Conservation (phyloP, 306 rosid species). For the Parietaria judaica region DNA sequence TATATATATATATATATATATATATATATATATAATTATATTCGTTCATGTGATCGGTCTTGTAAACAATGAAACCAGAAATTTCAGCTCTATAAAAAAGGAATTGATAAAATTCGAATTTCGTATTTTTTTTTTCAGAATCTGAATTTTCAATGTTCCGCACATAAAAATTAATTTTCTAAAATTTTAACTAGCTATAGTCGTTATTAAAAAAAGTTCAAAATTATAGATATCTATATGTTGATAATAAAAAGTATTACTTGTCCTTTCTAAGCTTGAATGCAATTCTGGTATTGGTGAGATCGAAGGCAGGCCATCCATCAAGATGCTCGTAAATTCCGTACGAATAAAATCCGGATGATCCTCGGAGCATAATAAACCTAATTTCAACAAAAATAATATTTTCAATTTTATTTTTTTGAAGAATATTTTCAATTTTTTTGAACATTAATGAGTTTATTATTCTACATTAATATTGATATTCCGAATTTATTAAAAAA, state of each 20-base stretch:
- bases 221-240: neutral
- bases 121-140: no score
- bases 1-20: conserved; percentile 11
- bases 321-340: conserved; percentile 22
- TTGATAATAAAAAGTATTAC: conserved; percentile 2
- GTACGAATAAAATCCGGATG: conserved; percentile 28
- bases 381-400: neutral
- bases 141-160: no score
- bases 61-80: no score
- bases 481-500: no score
- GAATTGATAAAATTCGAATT: no score
- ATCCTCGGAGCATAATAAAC: conserved; percentile 20
- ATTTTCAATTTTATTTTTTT: neutral
- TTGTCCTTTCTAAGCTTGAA: conserved; percentile 25
- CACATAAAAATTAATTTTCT: no score
- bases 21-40: no score
- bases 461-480: no score
- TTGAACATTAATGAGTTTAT: no score
- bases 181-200: no score
- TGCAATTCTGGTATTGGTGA: conserved; percentile 22
- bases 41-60: neutral
- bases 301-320: conserved; percentile 32
- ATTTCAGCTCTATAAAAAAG: no score
- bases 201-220: neutral
- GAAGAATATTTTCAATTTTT: neutral